Base-by-base conservation (phyloP, 2,329 filamentous ascomycete species). In the Ophiocordyceps robertsii region DNA sequence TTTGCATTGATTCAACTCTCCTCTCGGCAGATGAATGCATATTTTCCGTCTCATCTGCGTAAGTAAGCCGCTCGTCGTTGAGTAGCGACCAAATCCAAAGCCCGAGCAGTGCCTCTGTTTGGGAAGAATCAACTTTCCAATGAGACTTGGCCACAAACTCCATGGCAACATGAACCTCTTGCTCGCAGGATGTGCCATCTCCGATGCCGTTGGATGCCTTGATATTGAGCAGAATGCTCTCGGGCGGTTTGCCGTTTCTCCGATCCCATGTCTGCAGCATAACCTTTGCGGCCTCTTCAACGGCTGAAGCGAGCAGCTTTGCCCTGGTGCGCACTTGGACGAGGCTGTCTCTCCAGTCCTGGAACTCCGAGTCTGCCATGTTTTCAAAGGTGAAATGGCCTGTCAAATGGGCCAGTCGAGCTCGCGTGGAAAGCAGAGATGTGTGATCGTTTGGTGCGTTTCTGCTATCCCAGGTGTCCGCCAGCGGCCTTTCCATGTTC, bases 31-130 rank as follows among this genome's bases (percentile, higher is more conserved):
- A 17, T 6, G 33, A 36, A 36, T 10, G n/a, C n/a, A 36, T 10
- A 10, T 36, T 36, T n/a, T 16, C 33, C 17, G n/a, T 41, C 14
- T 32, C 29, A n/a, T 41, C 39, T 10, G 40, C 42, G 19, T 32
- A 10, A 19, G 17, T 9, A 3, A 29, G 9, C 11, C 33, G 7
- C 9, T 38, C 8, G 9, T 45, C 42, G 21, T 13, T 37, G 10
- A 42, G 21, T 10, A 50, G 19, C 10, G 42, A 43, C 48, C 48
- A 53, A 29, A 51, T 7, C 44, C 50, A 51, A 9, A 48, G 42
- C 2, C 51, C 43, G 6, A 53, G 37, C 6, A 51, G 40, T 14
- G 50, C 44, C 27, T 53, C 51, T 19, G 52, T n/a, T n/a, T 42
- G 39, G 9, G 45, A 41, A 19, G 48, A 37, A 12, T 52, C 46